Percentiles rank a stretch among this genome's conserved stretches.
phyloP scores from a whole-genome alignment of 2,329 filamentous ascomycete species.

The Ophiocordyceps camponoti-floridani region DNA sequence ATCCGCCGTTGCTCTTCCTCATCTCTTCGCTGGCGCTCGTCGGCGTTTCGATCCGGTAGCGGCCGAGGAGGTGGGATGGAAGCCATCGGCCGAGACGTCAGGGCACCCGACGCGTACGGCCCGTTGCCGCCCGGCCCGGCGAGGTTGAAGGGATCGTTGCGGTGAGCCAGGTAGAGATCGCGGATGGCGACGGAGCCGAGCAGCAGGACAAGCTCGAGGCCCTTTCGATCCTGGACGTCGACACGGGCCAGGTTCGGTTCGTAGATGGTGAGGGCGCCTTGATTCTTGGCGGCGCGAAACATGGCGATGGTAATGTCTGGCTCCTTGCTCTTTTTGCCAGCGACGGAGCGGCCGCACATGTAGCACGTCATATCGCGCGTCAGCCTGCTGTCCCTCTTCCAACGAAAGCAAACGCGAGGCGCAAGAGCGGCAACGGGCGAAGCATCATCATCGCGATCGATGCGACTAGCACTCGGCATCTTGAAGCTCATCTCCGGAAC shows the following conservation, averaged over 20 bases:
- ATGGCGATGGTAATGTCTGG: constrained; percentile 91
- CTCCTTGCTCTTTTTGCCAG: constrained; percentile 69
- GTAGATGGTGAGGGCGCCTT: constrained; percentile 61
- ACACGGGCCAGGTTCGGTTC: constrained; percentile 82
- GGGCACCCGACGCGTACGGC: constrained; percentile 17
- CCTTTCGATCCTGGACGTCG: constrained; percentile 87
- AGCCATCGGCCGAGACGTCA: constrained; percentile 8
- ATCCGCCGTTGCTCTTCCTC: constrained; percentile 34
- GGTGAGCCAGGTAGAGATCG: constrained; percentile 45
- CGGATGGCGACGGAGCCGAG: constrained; percentile 45
- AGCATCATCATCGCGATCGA: constrained; percentile 46
- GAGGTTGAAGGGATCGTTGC: constrained; percentile 62
- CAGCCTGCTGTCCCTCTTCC: constrained; percentile 75
- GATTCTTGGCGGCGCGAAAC: constrained; percentile 52
- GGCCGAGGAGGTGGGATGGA: too few relatives aligned
- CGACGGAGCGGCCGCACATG: constrained; percentile 60
- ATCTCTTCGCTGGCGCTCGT: constrained; percentile 44
- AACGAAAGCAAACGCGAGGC: constrained; percentile 69
- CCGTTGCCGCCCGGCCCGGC: constrained; percentile 19
- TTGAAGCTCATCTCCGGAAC: constrained; percentile 76
- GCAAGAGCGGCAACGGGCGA: constrained; percentile 26
- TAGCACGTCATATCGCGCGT: constrained; percentile 81
- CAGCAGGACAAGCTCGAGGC: constrained; percentile 66
- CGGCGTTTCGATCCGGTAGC: constrained; percentile 20
- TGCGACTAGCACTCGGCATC: constrained; percentile 54